A percentile compares a stretch with the other conserved stretches of the same genome.
Evolutionary conservation across 164 flowering plant species (phyloP).

Genomic region (Aristolochia californica): DNA sequence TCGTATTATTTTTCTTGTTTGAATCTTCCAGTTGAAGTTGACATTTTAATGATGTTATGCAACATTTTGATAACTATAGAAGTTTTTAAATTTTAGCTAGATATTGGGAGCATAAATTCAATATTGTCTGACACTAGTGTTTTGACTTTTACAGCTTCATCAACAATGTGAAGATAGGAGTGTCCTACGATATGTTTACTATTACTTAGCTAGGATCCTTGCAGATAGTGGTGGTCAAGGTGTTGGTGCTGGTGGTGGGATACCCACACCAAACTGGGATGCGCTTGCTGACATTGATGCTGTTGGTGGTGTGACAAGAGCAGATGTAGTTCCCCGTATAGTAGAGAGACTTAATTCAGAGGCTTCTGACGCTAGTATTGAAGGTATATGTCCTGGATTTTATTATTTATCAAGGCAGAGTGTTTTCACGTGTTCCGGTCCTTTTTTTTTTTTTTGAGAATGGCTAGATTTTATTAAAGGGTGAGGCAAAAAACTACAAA

Average conservation of each 20-base stretch:
- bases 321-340: slow-evolving; percentile 96
- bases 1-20: background rate
- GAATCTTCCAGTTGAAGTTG: no score
- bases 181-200: slow-evolving; percentile 85
- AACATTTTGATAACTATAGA: no score
- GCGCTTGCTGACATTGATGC: slow-evolving; percentile 97
- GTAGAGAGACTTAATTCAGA: slow-evolving; percentile 68
- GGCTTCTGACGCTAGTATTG: slow-evolving; percentile 62
- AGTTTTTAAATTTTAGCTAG: no score
- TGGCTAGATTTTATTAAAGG: no score
- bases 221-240: slow-evolving; percentile 88
- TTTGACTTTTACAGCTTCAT: slow-evolving; percentile 46
- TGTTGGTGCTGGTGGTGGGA: slow-evolving; percentile 83
- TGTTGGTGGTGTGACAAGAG: slow-evolving; percentile 96
- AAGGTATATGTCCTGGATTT: slow-evolving; percentile 38
- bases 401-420: background rate
- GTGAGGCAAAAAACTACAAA: no score
- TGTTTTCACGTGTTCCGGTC: background rate
- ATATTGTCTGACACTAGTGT: no score
- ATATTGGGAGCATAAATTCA: no score
- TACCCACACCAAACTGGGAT: slow-evolving; percentile 99
- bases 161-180: slow-evolving; percentile 95
- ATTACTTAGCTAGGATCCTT: slow-evolving; percentile 87
- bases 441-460: no score
- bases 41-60: no score